Evolutionary conservation across 306 rosid genomes (phyloP).

Genomic region (Sesbania bispinosa): DNA sequence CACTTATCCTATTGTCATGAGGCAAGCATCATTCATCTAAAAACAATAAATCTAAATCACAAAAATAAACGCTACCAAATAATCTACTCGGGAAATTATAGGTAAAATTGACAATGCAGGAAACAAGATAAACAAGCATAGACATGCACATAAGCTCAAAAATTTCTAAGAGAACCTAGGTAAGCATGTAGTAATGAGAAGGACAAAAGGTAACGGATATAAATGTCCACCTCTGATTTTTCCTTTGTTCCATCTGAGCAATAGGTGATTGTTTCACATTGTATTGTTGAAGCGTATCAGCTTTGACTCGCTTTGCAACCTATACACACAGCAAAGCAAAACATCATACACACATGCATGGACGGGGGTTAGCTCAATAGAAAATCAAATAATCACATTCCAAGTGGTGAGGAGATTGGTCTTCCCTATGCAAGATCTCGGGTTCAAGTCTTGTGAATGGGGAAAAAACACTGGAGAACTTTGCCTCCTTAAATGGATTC

Average conservation of each 20-base stretch:
- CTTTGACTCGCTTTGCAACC: constrained; percentile 58
- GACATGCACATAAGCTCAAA: neutral
- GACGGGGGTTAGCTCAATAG: neutral
- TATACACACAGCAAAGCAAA: constrained; percentile 30
- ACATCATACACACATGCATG: constrained; percentile 1
- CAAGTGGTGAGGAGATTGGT: no score
- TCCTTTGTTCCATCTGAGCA: constrained; percentile 47
- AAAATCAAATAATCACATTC: constrained; percentile 16
- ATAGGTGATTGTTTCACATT: constrained; percentile 37
- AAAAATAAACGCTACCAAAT: neutral
- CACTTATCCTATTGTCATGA: neutral
- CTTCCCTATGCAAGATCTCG: no score
- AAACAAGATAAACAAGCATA: neutral
- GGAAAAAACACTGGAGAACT: no score
- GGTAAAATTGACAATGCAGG: neutral
- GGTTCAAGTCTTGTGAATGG: no score
- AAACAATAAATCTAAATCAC: neutral
- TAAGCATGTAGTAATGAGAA: neutral
- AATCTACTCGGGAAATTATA: neutral
- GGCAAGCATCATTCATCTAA: neutral
- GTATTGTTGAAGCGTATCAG: constrained; percentile 43
- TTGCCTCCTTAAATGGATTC: no score
- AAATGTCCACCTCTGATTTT: constrained; percentile 55
- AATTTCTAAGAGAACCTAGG: neutral
- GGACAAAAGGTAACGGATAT: neutral